Evolutionary conservation across 495 filamentous ascomycete genomes (phyloP).

Genomic region (Xylaria scruposa): DNA sequence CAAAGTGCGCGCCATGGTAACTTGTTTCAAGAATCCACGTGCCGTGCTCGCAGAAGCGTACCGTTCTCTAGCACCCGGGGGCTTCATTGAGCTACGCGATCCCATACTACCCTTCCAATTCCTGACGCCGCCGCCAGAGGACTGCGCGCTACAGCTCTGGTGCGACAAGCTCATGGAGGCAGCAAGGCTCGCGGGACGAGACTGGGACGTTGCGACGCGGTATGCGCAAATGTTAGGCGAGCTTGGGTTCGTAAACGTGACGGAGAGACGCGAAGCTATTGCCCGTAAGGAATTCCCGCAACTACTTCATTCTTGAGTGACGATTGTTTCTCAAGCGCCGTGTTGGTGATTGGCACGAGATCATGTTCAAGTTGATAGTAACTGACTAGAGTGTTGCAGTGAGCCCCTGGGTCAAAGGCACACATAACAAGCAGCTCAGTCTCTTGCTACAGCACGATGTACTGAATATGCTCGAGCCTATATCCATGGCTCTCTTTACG

Average conservation of each 20-base stretch:
- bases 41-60: conserved; percentile 53
- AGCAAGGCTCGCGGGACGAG: conserved; percentile 22
- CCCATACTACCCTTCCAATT: conserved; percentile 28
- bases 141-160: conserved; percentile 30
- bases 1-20: conserved; percentile 51
- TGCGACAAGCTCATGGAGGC: conserved; percentile 31
- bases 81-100: conserved; percentile 54
- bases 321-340: too few relatives aligned
- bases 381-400: background rate
- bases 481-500: conserved; percentile 32
- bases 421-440: conserved; percentile 35
- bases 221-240: conserved; percentile 31
- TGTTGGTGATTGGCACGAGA: too few relatives aligned
- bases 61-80: conserved; percentile 53
- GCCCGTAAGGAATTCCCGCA: background rate
- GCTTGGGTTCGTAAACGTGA: conserved; percentile 32
- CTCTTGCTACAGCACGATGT: conserved; percentile 27
- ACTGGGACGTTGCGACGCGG: conserved; percentile 28
- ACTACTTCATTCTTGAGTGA: background rate
- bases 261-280: conserved; percentile 29
- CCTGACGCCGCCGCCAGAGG: conserved; percentile 30
- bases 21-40: conserved; percentile 53
- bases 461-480: conserved; percentile 26
- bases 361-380: background rate
- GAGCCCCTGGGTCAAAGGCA: conserved; percentile 35